phyloP scores from a whole-genome alignment of 1,284 basidiomycete genomes.

The Melanopsichium pennsylvanicum region DNA sequence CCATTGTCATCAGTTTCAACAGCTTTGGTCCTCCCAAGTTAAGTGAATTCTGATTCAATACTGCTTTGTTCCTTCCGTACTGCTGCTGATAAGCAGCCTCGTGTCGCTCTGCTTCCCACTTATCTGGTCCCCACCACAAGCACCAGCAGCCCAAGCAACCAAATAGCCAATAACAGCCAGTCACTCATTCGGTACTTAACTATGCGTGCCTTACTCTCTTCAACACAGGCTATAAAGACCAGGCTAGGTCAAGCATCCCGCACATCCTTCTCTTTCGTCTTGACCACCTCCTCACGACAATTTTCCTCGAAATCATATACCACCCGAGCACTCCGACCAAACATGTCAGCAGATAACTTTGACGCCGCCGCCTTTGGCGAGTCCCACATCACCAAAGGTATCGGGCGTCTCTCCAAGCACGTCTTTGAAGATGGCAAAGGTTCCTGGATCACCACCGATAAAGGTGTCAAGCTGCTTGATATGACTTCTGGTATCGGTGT shows the following conservation, averaged over 20 bases:
- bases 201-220: conserved; percentile 21
- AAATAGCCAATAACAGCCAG: neutral
- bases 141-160: neutral
- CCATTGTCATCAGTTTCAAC: neutral
- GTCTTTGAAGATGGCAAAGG: conserved; percentile 58
- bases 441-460: conserved; percentile 53
- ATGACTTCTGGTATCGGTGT: conserved; percentile 64
- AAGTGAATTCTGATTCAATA: too few species aligned
- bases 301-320: neutral
- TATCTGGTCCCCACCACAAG: neutral
- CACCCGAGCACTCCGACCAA: conserved; percentile 11
- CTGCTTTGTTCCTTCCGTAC: too few species aligned
- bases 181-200: neutral
- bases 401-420: conserved; percentile 57
- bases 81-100: conserved; percentile 4
- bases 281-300: conserved; percentile 6
- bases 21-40: neutral
- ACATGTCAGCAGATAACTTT: conserved; percentile 34
- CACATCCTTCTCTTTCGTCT: neutral
- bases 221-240: conserved; percentile 33
- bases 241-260: conserved; percentile 4
- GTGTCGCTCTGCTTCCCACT: neutral
- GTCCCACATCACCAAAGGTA: conserved; percentile 59
- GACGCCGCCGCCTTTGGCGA: conserved; percentile 54
- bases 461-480: conserved; percentile 58